Base-by-base conservation (phyloP, 805 yeast species). In the Scheffersomyces ergatensis region DNA sequence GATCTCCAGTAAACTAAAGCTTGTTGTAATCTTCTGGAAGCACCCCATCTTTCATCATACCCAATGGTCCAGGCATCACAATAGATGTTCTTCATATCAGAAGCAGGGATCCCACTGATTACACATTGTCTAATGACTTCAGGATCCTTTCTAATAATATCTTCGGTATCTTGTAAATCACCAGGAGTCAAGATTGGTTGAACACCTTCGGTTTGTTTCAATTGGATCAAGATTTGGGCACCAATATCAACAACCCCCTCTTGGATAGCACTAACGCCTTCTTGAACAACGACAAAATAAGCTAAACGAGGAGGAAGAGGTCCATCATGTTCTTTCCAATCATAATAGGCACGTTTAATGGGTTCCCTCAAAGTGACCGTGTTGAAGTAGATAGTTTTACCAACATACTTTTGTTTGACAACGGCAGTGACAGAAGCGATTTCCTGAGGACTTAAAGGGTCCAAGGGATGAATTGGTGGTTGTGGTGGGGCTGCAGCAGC, bases 1-100 rank as follows among this genome's bases (percentile, higher is more conserved):
- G 80, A 70, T 68, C 89, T 76, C 76, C 82, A 85, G 71, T 83
- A 85, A 75, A 85, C 74, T 62, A 85, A 74, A 32, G 90, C 90
- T 64, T 85, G 93, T 64, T 85, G 92, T 46, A 85, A 74, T 65
- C 93, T 75, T 60, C 78, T 75, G 37, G 79, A 72, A 34, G 84
- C 77, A 33, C 92, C 92, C 85, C 88, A 85, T 65, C 92, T 75
- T 67, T 77, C 85, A 57, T 81, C 86, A 54, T 77, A 80, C 36
- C 85, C 85, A 54, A 81, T 80, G 24, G 85, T 77, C 84, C 84
- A 79, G 39, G 83, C 82, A 55, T 79, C 84, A 63, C 83, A 78
- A 68, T 77, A 79, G 35, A 79, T 68, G 47, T 76, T 70, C 55
- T 72, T 65, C 82, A 82, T 81, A 38, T 82, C 83, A 40, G 59